Evolutionary conservation across 768 basidiomycete genomes (phyloP).

Genomic region (Tremella fuciformis): DNA sequence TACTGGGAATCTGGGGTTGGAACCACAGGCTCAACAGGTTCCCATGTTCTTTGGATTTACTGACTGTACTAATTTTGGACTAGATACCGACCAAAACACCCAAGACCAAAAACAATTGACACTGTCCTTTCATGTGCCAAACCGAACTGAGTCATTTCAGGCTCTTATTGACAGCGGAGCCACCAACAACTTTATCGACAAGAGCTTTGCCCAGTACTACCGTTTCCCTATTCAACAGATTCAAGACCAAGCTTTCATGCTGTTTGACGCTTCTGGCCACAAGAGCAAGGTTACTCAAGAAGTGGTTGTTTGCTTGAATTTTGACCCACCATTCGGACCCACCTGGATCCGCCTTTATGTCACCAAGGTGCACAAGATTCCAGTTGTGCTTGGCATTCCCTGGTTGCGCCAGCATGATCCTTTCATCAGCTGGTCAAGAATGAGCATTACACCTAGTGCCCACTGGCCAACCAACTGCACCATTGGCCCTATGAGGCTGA

Average conservation of each 20-base stretch:
- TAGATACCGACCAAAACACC: neutral
- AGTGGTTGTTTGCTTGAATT: constrained; percentile 4
- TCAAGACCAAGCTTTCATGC: neutral
- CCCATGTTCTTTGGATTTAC: neutral
- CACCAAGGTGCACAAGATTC: constrained; percentile 8
- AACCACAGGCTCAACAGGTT: neutral
- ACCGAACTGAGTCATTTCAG: neutral
- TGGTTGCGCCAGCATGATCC: constrained; percentile 18
- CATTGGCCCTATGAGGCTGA: neutral
- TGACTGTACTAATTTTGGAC: too few species aligned
- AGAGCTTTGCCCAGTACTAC: neutral
- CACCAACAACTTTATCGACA: constrained; percentile 21
- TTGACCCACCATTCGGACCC: neutral
- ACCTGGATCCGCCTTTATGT: constrained; percentile 1
- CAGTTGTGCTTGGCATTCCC: constrained; percentile 17
- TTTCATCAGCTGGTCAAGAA: constrained; percentile 10
- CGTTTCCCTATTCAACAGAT: constrained; percentile 9
- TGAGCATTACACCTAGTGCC: constrained; percentile 4
- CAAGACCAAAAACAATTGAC: constrained; percentile 2
- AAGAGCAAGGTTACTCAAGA: neutral
- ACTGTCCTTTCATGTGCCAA: neutral
- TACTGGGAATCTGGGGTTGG: constrained; percentile 6
- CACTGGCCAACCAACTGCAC: neutral
- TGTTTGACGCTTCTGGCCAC: neutral
- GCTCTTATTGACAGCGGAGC: constrained; percentile 20